Evolutionary conservation across 352 stramenopile genomes (phyloP), one percentile per base, ranked within the genome.

Genomic region (Globisporangium middletonii): DNA sequence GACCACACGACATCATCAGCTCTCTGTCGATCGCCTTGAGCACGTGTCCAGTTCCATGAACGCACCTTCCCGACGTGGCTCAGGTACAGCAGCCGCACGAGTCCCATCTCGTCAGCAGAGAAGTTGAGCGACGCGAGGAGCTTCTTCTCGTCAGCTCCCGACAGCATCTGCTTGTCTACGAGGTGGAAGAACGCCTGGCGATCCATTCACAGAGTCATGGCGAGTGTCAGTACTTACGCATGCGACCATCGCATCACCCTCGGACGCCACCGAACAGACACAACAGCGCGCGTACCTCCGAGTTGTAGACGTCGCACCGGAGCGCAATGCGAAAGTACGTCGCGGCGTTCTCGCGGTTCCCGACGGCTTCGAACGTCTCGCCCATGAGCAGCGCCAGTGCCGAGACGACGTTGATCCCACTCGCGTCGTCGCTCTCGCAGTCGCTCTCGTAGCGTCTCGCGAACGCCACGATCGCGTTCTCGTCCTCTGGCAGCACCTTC

Each of bases 111-210:
- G 49, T 89, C 77, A 0, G 41, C 27, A 0, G 70, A 75, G 56
- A 92, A 95, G 48, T 90, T 68, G 5, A 94, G 64, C 13, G 83
- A 83, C 33, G 73, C 72, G 15, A 94, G 48, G n/a, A 95, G 63
- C 46, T 74, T 64, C 37, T 79, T 74, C 62, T 94, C 82, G 44
- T 95, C 72, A 26, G 75, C 54, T 2, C 76, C 54, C 2, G 84
- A 78, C 15, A 95, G 71, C 79, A 94, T 89, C 47, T 94, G 79
- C 68, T 94, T 93, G 23, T 95, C 83, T 26, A 92, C 79, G 33
- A 95, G 68, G 55, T 90, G 77, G 59, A 88, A 90, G 53, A 95
- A 95, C 13, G 86, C 83, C 63, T 86, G 19, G 12, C 13, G 42
- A 46, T 46, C 1, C 12, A 46, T 5, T 23, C 43, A 6, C 19